Conservation (phyloP, 2,329 filamentous ascomycete genomes). For the Endoconidiophora laricicola region DNA sequence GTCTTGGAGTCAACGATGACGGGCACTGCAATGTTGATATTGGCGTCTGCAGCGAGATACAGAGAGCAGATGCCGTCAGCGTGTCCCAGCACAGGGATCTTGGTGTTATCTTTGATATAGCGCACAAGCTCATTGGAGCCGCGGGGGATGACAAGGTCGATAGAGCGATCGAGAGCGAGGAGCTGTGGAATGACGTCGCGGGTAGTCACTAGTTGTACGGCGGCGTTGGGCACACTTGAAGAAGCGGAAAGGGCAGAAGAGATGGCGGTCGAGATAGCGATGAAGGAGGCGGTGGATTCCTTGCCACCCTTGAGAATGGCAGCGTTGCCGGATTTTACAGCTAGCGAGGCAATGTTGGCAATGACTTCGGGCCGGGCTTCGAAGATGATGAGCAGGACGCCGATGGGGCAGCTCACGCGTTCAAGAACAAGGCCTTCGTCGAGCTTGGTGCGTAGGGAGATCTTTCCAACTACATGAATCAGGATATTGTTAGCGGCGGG, state of each 20-base stretch:
- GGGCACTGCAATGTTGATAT: slow-evolving; percentile 51
- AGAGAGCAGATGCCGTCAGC: slow-evolving; percentile 84
- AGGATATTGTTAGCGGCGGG: background rate
- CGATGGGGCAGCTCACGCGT: slow-evolving; percentile 83
- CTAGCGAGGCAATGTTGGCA: slow-evolving; percentile 88
- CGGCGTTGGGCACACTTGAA: slow-evolving; percentile 59
- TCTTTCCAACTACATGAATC: slow-evolving; percentile 49
- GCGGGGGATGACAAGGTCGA: slow-evolving; percentile 88
- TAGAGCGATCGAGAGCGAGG: slow-evolving; percentile 69
- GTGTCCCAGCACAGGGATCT: slow-evolving; percentile 90
- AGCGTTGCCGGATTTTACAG: slow-evolving; percentile 93
- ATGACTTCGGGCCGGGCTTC: slow-evolving; percentile 96
- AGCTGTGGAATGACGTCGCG: slow-evolving; percentile 79
- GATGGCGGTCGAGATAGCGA: slow-evolving; percentile 75
- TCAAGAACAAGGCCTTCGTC: slow-evolving; percentile 77
- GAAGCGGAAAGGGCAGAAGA: slow-evolving; percentile 57
- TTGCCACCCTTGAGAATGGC: slow-evolving; percentile 95
- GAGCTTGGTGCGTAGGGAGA: slow-evolving; percentile 67
- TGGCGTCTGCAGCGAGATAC: slow-evolving; percentile 68
- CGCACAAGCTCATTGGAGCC: slow-evolving; percentile 81
- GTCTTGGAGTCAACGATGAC: slow-evolving; percentile 86
- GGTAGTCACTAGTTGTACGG: slow-evolving; percentile 86
- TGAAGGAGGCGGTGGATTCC: slow-evolving; percentile 89
- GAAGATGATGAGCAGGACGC: slow-evolving; percentile 95
- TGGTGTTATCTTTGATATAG: slow-evolving; percentile 77